Conservation (phyloP, 108 stramenopile species). For the Pseudonitzschia multiseries region DNA sequence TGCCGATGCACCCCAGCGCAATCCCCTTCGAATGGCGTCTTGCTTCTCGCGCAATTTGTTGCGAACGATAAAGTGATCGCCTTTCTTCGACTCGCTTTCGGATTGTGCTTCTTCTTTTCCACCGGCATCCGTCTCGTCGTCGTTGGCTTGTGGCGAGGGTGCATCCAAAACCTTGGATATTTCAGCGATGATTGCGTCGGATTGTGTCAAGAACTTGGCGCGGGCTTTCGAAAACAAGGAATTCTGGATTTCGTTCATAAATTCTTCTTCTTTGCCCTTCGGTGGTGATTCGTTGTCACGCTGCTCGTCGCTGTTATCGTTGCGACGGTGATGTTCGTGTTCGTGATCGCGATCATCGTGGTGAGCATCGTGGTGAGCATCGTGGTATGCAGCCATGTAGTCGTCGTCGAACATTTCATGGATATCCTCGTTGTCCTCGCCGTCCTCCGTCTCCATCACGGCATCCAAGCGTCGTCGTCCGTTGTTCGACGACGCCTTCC, state of each 20-base stretch:
- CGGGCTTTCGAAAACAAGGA: conserved; percentile 24
- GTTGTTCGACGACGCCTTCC: neutral
- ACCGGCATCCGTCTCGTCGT: conserved; percentile 15
- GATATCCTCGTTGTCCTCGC: too few relatives aligned
- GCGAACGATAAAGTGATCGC: conserved; percentile 24
- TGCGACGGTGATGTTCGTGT: conserved; percentile 25
- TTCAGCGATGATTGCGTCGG: conserved; percentile 15
- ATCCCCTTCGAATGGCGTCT: conserved; percentile 39
- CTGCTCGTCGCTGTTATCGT: conserved; percentile 17
- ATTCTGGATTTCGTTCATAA: conserved; percentile 18
- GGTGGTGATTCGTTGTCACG: neutral
- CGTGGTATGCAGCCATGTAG: conserved; percentile 16
- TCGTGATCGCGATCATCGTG: conserved; percentile 28
- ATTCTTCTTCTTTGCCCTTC: conserved; percentile 32
- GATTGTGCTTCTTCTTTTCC: neutral
- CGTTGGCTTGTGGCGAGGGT: neutral
- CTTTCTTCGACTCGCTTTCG: neutral
- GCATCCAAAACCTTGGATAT: conserved; percentile 22
- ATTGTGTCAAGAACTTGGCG: conserved; percentile 16
- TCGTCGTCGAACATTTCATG: conserved; percentile 21
- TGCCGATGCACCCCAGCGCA: conserved; percentile 46
- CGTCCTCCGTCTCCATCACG: too few relatives aligned
- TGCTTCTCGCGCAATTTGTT: conserved; percentile 39
- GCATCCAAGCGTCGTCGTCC: conserved; percentile 27
- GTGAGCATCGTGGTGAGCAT: neutral